Conservation (phyloP, 768 basidiomycete species). For the Mycena olivaceomarginata region DNA sequence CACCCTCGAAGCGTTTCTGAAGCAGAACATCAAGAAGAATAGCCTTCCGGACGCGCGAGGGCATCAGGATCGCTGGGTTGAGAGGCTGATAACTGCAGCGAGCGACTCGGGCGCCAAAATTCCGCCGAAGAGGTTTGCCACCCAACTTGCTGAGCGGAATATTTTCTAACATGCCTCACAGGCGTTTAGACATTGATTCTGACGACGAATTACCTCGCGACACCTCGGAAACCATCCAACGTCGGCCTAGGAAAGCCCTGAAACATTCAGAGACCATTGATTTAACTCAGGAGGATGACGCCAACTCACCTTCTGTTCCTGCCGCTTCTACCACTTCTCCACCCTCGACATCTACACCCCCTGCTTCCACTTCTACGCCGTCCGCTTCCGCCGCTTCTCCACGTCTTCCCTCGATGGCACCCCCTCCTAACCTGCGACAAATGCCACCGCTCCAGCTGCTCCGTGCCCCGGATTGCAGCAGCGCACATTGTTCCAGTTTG, state of each 20-base stretch:
- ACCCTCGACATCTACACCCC: no score
- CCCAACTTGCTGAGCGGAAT: no score
- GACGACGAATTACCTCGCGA: not conserved
- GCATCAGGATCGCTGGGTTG: not conserved
- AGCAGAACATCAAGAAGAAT: not conserved
- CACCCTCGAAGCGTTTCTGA: not conserved
- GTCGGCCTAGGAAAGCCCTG: not conserved
- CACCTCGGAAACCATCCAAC: not conserved
- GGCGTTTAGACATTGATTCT: not conserved
- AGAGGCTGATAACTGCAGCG: constrained; percentile 5
- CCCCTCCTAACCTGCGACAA: not conserved
- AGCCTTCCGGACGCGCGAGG: constrained; percentile 1
- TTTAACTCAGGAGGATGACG: not conserved
- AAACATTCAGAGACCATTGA: not conserved
- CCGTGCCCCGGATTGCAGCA: no score
- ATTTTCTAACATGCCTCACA: not conserved
- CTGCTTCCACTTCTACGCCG: no score
- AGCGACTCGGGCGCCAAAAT: not conserved
- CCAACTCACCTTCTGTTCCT: not conserved
- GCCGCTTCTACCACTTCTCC: not conserved
- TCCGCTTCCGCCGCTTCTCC: not conserved
- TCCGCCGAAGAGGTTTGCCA: no score
- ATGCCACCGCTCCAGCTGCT: not conserved
- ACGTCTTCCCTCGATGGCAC: no score
- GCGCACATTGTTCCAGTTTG: constrained; percentile 13